Conservation (phyloP, 1,284 basidiomycete species). For the Apiotrichum montevideense region DNA sequence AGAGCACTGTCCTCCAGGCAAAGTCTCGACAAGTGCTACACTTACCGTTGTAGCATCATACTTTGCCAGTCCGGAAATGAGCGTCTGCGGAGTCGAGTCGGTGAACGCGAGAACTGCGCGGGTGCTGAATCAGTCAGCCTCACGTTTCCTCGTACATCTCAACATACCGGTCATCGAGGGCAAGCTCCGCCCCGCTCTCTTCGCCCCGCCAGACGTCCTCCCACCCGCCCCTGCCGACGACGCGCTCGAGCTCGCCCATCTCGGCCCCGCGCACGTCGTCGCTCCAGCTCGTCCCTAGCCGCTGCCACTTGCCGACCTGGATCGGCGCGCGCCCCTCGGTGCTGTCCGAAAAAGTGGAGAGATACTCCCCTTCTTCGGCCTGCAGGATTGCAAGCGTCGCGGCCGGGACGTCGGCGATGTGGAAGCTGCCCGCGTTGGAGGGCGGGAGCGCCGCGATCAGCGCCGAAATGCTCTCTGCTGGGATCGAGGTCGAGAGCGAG, state of each 20-base stretch:
- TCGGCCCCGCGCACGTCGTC: background rate
- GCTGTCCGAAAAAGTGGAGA: slow-evolving; percentile 18
- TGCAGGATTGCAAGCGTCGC: slow-evolving; percentile 33
- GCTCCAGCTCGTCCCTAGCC: slow-evolving; percentile 13
- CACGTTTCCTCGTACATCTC: background rate
- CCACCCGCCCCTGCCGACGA: slow-evolving; percentile 18
- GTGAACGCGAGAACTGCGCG: slow-evolving; percentile 27
- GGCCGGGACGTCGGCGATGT: slow-evolving; percentile 19
- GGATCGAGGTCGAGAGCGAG: slow-evolving; percentile 33
- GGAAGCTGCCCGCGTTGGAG: slow-evolving; percentile 26
- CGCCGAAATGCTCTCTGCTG: slow-evolving; percentile 10
- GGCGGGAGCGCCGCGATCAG: slow-evolving; percentile 18
- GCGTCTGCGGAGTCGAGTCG: slow-evolving; percentile 30
- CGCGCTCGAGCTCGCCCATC: slow-evolving; percentile 28
- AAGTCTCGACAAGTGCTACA: background rate
- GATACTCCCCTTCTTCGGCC: slow-evolving; percentile 2
- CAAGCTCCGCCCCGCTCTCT: background rate
- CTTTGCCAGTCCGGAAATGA: slow-evolving; percentile 21
- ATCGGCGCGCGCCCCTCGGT: slow-evolving; percentile 29
- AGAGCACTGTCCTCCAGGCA: too few relatives aligned
- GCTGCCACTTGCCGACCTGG: slow-evolving; percentile 39
- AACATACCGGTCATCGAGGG: background rate
- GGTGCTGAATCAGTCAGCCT: slow-evolving; percentile 5
- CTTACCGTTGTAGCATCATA: slow-evolving; percentile 6
- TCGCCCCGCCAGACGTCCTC: slow-evolving; percentile 23